Evolutionary conservation across 2,329 filamentous ascomycete genomes (phyloP), one percentile per base, ranked within the genome.

Genomic region (Botrytis tulipae): DNA sequence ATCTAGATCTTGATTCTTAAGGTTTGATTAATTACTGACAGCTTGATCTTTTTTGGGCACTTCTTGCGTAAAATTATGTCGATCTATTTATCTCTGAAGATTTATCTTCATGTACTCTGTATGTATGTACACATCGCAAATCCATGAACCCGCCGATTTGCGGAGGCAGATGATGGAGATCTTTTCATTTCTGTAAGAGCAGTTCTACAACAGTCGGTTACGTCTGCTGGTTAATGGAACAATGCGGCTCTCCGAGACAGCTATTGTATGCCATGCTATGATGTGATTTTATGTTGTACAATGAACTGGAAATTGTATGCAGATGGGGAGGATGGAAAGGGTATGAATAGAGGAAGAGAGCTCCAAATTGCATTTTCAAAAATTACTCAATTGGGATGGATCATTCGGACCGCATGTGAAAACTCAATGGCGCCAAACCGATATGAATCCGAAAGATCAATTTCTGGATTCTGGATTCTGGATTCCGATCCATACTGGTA

Each of bases 21-120:
- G 40, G 46, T 61, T 70, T 61, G 51, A 48, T 70, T n/a, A 48
- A 57, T 57, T 57, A 57, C 51, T 29, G 51, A 57, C 51, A 57
- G 51, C 51, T 57, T 57, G 51, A 57, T n/a, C 51, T 57, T 29
- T 57, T 57, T 57, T 1, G 51, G 51, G 51, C 51, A 29, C 8
- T 32, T 57, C n/a, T 18, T 57, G 51, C 51, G 51, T 57, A 57
- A 57, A 29, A 8, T 29, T 3, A 32, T 57, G 51, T 57, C 14
- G 51, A 57, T 57, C 51, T 57, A 29, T 57, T 18, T 18, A 18
- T 57, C 51, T 57, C n/a, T 9, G 9, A 57, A 57, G n/a, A 57
- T 57, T 57, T 57, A 57, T 29, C 51, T 57, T 57, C 25, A 57
- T 57, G n/a, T 29, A 57, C n/a, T 57, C 51, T 57, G n/a, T 57